Evolutionary conservation across 768 basidiomycete species (phyloP).

Genomic region (Dacryopinax spathularia): DNA sequence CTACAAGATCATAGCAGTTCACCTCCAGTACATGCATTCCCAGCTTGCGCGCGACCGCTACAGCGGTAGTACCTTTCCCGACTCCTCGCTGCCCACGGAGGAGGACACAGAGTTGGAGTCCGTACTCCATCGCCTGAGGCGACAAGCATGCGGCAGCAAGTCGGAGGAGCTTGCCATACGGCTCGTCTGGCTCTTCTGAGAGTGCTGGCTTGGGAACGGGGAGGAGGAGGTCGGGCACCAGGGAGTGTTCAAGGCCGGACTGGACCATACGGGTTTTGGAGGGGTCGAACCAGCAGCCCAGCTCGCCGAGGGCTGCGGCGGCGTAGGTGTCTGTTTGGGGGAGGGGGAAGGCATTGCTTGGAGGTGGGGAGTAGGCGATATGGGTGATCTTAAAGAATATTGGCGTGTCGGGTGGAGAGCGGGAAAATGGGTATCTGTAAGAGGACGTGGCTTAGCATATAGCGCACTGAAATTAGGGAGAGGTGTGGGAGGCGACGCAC

Average conservation of each 20-base stretch:
- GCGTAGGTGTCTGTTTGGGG: slow-evolving; percentile 34
- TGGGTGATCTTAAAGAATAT: slow-evolving; percentile 71
- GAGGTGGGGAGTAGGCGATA: slow-evolving; percentile 48
- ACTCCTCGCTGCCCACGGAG: slow-evolving; percentile 65
- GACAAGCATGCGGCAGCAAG: slow-evolving; percentile 47
- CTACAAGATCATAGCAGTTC: slow-evolving; percentile 70
- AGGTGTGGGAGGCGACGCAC: slow-evolving; percentile 1
- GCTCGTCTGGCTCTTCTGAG: not conserved
- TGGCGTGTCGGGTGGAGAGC: slow-evolving; percentile 28
- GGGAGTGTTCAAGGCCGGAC: slow-evolving; percentile 56
- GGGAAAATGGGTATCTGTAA: slow-evolving; percentile 12
- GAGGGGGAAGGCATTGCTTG: slow-evolving; percentile 21
- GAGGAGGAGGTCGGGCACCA: slow-evolving; percentile 35
- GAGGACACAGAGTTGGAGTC: slow-evolving; percentile 54
- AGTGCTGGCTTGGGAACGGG: slow-evolving; percentile 4
- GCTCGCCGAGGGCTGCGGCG: slow-evolving; percentile 45
- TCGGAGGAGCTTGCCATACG: slow-evolving; percentile 38
- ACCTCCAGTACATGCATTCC: slow-evolving; percentile 39
- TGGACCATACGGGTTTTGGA: slow-evolving; percentile 61
- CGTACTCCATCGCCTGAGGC: slow-evolving; percentile 41
- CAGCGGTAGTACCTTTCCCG: slow-evolving; percentile 61
- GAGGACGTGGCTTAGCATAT: not conserved
- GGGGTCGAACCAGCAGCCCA: slow-evolving; percentile 78
- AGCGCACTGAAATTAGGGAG: not conserved
- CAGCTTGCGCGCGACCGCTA: slow-evolving; percentile 19